These are phyloP conservation scores for Sclerotinia spermophila DNA, from an alignment of 2,329 filamentous ascomycete genomes.

Conservation along the genomic window DNA sequence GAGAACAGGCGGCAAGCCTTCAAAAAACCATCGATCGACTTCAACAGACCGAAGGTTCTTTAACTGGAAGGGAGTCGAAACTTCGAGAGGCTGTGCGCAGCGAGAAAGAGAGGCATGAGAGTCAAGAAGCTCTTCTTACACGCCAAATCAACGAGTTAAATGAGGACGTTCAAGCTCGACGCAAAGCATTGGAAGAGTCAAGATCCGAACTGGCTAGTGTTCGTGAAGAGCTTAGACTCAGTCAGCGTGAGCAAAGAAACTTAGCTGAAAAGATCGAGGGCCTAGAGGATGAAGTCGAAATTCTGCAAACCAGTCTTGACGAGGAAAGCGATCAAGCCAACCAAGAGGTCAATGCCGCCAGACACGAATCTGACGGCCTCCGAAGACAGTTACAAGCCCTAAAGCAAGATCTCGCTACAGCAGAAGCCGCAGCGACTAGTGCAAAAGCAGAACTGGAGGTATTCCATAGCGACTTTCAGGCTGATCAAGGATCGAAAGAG, in stretches of 20 bases:
- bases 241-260: conserved; percentile 58
- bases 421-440: conserved; percentile 32
- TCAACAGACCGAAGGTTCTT: conserved; percentile 62
- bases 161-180: conserved; percentile 64
- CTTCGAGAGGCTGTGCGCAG: conserved; percentile 66
- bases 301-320: conserved; percentile 54
- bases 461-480: conserved; percentile 33
- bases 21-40: conserved; percentile 69
- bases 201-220: conserved; percentile 62
- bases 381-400: conserved; percentile 43
- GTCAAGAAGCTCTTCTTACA: conserved; percentile 65
- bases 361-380: conserved; percentile 42
- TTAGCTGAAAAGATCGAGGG: conserved; percentile 63
- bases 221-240: conserved; percentile 67
- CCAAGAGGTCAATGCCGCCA: conserved; percentile 44
- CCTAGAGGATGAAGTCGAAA: conserved; percentile 73
- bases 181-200: conserved; percentile 61
- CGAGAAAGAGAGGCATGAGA: conserved; percentile 67
- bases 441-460: conserved; percentile 34
- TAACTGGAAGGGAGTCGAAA: conserved; percentile 64
- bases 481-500: conserved; percentile 43
- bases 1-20: conserved; percentile 63
- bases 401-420: conserved; percentile 36
- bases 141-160: conserved; percentile 74
- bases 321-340: conserved; percentile 61